Evolutionary conservation across 306 rosid genomes (phyloP), one percentile per base, ranked within the genome.

Genomic region (Dryas alaskensis): DNA sequence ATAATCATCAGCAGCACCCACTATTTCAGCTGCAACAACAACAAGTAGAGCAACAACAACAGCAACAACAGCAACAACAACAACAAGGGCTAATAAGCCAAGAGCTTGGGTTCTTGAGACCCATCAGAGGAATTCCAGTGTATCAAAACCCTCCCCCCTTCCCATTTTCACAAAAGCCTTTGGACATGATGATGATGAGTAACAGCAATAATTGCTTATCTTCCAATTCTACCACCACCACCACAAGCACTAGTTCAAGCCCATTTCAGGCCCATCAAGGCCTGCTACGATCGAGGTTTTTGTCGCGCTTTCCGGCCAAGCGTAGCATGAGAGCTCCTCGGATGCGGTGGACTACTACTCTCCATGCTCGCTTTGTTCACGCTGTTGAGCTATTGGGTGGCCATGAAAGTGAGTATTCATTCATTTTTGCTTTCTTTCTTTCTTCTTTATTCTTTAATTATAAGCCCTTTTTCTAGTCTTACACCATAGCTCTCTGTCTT

Each of bases 351-450:
- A 95, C 99, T 73, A 85, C 93, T 3, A 90, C 97, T 6, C 98
- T 95, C 58, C 99, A 95, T 64, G 96, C 98, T 81, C 95, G 98
- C 42, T 95, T 95, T 67, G 99, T 92, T 74, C 99, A 95, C 50
- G 99, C 99, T 13, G 99, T 95, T 62, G 97, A 95, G 61, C 98
- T 95, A 12, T 81, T 95, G 49, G 99, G 99, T 72, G 99, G 99
- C 83, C 99, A 90, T 82, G 99, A 94, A 88, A 94, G 99, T 94
- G 83, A 76, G 89, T 62, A 55, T 75, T 54, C 37, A 13, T 51
- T 54, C 22, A 31, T 44, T 31, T 49, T 52, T 27, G 0, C 1
- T 27, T 31, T 31, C 37, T 31, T 31, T 31, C 37, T 31, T 31
- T 31, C 37, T 31, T 31, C 37, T 31, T 31, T 31, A 31, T 31